Conservation (phyloP, 768 basidiomycete genomes). For the Rhodotorula toruloides region DNA sequence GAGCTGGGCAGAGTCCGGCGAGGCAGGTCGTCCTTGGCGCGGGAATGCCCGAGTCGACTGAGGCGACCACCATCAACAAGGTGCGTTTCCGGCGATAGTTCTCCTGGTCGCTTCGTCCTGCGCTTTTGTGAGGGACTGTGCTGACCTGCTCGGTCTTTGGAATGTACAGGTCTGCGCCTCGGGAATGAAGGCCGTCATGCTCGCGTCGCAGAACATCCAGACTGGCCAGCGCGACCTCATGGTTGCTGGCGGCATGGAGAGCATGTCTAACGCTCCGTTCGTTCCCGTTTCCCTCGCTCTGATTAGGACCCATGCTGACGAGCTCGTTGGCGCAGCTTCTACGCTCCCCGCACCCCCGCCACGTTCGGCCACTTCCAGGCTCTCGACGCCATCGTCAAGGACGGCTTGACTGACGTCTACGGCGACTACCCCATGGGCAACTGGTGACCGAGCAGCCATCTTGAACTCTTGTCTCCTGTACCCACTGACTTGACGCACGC, state of each 20-base stretch:
- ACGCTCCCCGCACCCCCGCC: slow-evolving; percentile 47
- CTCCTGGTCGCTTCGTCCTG: not conserved
- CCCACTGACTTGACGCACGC: not conserved
- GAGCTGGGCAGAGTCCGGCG: slow-evolving; percentile 96
- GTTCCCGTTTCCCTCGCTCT: slow-evolving; percentile 47
- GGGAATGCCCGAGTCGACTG: slow-evolving; percentile 76
- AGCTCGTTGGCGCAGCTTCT: slow-evolving; percentile 45
- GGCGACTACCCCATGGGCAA: slow-evolving; percentile 98
- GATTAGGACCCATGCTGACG: not conserved
- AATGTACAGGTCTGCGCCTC: slow-evolving; percentile 73
- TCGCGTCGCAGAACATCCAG: slow-evolving; percentile 84
- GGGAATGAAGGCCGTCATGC: slow-evolving; percentile 90
- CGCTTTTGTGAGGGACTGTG: not conserved
- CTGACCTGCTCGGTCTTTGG: not conserved
- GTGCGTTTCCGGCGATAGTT: slow-evolving; percentile 18
- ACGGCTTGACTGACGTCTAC: slow-evolving; percentile 95
- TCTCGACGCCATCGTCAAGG: slow-evolving; percentile 78
- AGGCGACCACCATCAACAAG: slow-evolving; percentile 99
- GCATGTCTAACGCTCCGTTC: slow-evolving; percentile 98
- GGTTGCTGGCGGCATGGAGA: slow-evolving; percentile 96
- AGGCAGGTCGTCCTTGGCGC: slow-evolving; percentile 89
- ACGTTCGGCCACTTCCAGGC: slow-evolving; percentile 82
- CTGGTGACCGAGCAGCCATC: slow-evolving; percentile 51
- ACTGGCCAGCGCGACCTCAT: slow-evolving; percentile 79
- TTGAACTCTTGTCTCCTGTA: not conserved